Base-by-base conservation (phyloP, 169 alveolate genomes). In the Sarcocystis neurona region DNA sequence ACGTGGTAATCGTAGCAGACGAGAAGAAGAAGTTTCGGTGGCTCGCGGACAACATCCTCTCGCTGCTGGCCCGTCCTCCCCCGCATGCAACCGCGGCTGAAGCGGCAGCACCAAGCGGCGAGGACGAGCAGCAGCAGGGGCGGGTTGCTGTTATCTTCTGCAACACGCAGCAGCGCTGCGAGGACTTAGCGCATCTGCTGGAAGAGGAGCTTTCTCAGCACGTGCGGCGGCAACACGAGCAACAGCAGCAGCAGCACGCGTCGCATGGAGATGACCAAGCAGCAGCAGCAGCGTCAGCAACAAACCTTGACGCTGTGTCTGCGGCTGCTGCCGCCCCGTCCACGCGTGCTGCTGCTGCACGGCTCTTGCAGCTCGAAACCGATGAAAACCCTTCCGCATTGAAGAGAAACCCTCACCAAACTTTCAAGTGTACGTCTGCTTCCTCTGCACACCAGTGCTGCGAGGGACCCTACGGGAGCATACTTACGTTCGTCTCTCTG, bases 291-390 rank as follows among this genome's bases (percentile, higher is more conserved):
- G 89, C 12, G 39, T 18, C 84, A 47, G 47, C 74, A 34, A 23
- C 77, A 3, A 58, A 20, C 46, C 37, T n/a, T 37, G 6, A 18
- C 6, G 75, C 75, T 37, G 32, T n/a, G 75, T 1, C 27, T 6
- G 85, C 44, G 77, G 44, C 48, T 5, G 43, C 77, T 5, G 86
- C 23, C 37, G 84, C 72, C 48, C 87, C 72, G 32, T 75, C 79
- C 0, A 72, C 91, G 18, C 72, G 84, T 43, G 91, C 91, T 15
- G 91, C 91, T 27, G 91, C 91, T 41, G 91, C 91, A 27, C 85
- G 91, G 23, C 86, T 86, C 34, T 68, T 86, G 43, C 46, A 79
- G 18, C 43, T 72, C 70, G 91, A 86, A 20, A 47, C n/a, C 46
- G 60, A 72, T 20, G 86, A 48, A 37, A 79, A 72, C 39, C 63